Conservation (phyloP, 192 early-diverging fungal genomes). For the Backusella macrospora region DNA sequence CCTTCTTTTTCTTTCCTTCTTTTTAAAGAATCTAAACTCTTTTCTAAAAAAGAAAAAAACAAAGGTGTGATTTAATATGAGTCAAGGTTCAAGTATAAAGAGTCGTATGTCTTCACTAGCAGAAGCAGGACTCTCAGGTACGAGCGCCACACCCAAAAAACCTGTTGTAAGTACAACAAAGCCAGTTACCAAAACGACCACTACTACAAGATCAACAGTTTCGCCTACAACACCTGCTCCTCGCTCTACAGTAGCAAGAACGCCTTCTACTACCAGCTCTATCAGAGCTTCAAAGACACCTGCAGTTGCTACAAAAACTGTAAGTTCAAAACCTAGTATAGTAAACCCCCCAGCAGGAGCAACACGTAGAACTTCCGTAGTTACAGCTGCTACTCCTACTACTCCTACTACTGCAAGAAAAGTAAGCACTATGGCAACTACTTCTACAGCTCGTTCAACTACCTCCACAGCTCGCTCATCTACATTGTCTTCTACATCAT, state of each 20-base stretch:
- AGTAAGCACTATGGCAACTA: background rate
- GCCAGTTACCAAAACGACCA: conserved; percentile 7
- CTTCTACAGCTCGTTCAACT: background rate
- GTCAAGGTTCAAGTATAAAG: conserved; percentile 20
- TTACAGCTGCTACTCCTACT: background rate
- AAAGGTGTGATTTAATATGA: background rate
- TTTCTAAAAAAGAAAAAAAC: background rate
- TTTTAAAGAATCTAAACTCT: background rate
- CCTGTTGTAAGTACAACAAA: background rate
- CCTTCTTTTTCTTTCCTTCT: background rate
- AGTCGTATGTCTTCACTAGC: conserved; percentile 16
- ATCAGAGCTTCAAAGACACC: conserved; percentile 16
- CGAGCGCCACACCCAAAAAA: background rate
- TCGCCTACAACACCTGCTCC: background rate
- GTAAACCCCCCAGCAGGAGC: background rate
- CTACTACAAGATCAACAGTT: background rate
- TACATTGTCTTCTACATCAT: background rate
- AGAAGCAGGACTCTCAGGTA: conserved; percentile 16
- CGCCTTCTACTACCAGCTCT: background rate
- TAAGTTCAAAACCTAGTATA: background rate
- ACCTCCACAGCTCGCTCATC: background rate
- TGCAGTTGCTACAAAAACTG: background rate
- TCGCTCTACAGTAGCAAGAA: background rate
- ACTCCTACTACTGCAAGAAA: conserved; percentile 3
- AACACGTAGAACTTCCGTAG: conserved; percentile 10